Percentiles rank a stretch among this genome's conserved stretches.
These are phyloP conservation scores for Fusarium incarnatum DNA, from an alignment of 2,329 filamentous ascomycete species.

Conservation along the genomic window DNA sequence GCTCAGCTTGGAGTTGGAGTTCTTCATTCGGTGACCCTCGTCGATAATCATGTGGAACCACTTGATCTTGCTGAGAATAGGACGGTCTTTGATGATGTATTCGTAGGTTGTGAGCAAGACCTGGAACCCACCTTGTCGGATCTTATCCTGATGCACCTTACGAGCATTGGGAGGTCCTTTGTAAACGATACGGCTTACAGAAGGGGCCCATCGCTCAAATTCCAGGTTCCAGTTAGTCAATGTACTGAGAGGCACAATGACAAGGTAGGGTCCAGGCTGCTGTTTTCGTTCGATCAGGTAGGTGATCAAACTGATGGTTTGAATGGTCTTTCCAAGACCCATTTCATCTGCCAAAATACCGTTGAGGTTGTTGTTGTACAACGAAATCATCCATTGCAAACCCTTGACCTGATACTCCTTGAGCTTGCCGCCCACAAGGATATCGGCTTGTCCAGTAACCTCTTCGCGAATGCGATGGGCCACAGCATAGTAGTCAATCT, in stretches of 20 bases:
- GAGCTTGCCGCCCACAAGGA: conserved; percentile 89
- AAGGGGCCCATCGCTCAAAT: conserved; percentile 98
- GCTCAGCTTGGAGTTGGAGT: conserved; percentile 94
- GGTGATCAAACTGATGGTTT: conserved; percentile 97
- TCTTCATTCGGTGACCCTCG: conserved; percentile 99
- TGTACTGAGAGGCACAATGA: conserved; percentile 96
- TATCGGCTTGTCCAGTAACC: conserved; percentile 82
- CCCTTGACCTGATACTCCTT: conserved; percentile 99
- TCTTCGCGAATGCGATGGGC: conserved; percentile 96
- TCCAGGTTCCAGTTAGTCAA: conserved; percentile 99
- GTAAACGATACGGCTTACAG: conserved; percentile 88
- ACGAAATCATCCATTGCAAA: conserved; percentile 98
- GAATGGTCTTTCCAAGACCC: conserved; percentile 99
- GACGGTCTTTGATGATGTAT: conserved; percentile 99
- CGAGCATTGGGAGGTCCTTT: conserved; percentile 91
- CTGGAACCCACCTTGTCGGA: conserved; percentile 95
- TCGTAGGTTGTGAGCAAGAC: conserved; percentile 98
- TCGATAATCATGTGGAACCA: conserved; percentile 99
- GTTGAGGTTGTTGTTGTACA: conserved; percentile 99
- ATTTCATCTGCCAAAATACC: conserved; percentile 99
- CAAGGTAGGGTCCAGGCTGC: conserved; percentile 90
- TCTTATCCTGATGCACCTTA: conserved; percentile 92
- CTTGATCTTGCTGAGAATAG: conserved; percentile 96
- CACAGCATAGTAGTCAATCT: conserved; percentile 99
- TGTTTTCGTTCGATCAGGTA: conserved; percentile 97